Evolutionary conservation across 371 early-diverging fungal species (phyloP).

Genomic region (Syncephalis fuscata): DNA sequence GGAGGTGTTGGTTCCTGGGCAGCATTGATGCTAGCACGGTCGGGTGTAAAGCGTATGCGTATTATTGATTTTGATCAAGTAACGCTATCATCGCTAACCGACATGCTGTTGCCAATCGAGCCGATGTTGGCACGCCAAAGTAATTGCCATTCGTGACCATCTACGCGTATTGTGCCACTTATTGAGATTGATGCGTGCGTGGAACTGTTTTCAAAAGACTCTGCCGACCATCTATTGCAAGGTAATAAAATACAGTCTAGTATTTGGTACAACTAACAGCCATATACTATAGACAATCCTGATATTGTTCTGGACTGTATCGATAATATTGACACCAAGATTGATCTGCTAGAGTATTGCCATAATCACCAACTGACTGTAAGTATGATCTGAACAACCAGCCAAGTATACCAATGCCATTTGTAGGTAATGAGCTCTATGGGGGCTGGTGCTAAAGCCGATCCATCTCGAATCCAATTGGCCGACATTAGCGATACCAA

Average conservation of each 20-base stretch:
- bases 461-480: slow-evolving; percentile 84
- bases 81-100: slow-evolving; percentile 73
- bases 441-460: slow-evolving; percentile 91
- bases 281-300: slow-evolving; percentile 23
- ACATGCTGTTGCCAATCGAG: slow-evolving; percentile 77
- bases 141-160: slow-evolving; percentile 47
- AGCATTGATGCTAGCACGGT: slow-evolving; percentile 76
- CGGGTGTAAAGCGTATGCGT: slow-evolving; percentile 74
- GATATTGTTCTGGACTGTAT: slow-evolving; percentile 82
- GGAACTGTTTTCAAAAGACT: slow-evolving; percentile 51
- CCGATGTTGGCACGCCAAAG: slow-evolving; percentile 85
- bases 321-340: slow-evolving; percentile 87
- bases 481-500: slow-evolving; percentile 86
- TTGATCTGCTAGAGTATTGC: slow-evolving; percentile 77
- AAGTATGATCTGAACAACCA: slow-evolving; percentile 1
- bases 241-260: slow-evolving; percentile 17
- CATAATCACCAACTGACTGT: slow-evolving; percentile 38
- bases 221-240: slow-evolving; percentile 47
- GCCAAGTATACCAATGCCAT: not conserved
- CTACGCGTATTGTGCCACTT: slow-evolving; percentile 63
- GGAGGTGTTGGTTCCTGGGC: slow-evolving; percentile 93
- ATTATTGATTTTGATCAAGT: slow-evolving; percentile 95
- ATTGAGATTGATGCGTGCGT: slow-evolving; percentile 57
- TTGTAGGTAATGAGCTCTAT: slow-evolving; percentile 61
- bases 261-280: no score